Evolutionary conservation across 805 yeast genomes (phyloP), one percentile per base, ranked within the genome.

Genomic region (Candida maris): DNA sequence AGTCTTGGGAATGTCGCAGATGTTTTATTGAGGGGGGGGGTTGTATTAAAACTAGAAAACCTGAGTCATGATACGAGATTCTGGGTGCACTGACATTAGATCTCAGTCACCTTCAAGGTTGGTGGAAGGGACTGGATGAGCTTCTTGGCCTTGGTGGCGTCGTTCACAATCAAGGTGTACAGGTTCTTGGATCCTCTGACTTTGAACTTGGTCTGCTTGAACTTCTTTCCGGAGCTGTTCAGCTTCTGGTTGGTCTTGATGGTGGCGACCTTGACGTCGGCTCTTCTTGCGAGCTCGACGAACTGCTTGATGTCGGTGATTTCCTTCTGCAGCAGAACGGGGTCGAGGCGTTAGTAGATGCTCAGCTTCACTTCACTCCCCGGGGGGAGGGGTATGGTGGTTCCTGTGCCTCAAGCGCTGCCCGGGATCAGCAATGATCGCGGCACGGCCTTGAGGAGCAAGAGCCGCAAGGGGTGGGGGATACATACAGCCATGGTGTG

Each of bases 201-300:
- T 85, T 93, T 93, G 89, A 93, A 93, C 76, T 93, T 93, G 77
- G 96, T 88, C 75, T 85, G 93, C 75, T 84, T 83, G 81, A 77
- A 76, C 56, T 75, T 73, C 77, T 83, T 83, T 70, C 93, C 94
- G 69, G 73, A 73, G 57, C 83, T 76, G 75, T 79, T 81, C 64
- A 81, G 59, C 73, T 83, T 81, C 67, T 77, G 70, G 87, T 87
- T 87, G 75, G 82, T 80, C 83, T 93, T 93, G 79, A 93, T 85
- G 67, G 89, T 81, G 61, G 95, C 96, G 52, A 83, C 71, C 73
- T 79, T 79, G 67, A 93, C 87, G 80, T 89, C 97, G 64, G 88
- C 79, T 80, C 97, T 82, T 80, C 88, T 83, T 68, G 93, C 87
- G 70, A 88, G 81, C 76, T 86, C 95, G 70, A 93, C 86, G 77